Base-by-base conservation (phyloP, 2,329 filamentous ascomycete species). In the Colletotrichum sublineola region DNA sequence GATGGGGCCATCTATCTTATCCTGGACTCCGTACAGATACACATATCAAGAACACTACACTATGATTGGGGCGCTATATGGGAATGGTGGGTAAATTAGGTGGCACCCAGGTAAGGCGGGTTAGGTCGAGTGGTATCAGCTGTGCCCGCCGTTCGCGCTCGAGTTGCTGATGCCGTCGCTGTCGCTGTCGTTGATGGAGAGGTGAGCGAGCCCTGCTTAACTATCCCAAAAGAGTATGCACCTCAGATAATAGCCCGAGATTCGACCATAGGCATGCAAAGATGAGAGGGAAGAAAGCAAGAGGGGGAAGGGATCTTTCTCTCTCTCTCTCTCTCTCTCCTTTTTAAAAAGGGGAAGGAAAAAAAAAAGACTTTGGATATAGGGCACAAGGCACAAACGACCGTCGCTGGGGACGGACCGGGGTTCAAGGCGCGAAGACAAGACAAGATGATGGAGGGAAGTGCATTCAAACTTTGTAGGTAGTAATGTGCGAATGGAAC, bases 81-180 rank as follows among this genome's bases (percentile, higher is more conserved):
- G 24, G 24, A 24, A 24, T 24, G 11, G 38, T 11, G 31, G 46
- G 46, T 12, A 48, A 48, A 12, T 53, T 53, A n/a, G 44, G 18
- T 48, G 7, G 44, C 20, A 48, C 8, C 44, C 11, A 40, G 9
- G 42, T 44, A 44, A 24, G 12, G 14, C 1, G 2, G 50, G 14
- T 52, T 42, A 31, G 24, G 31, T 36, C 3, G 24, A 24, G 24
- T 24, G 24, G 24, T 24, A 24, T 24, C 24, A 24, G 24, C 24
- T 24, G 24, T 24, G 18, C 6, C 31, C 46, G 65, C 65, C 53
- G 65, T 60, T 68, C 57, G 57, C 64, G 68, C 68, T 63, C 57
- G 42, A 24, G 50, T 64, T 68, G 48, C 50, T 63, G 68, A 48
- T 55, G 46, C 20, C 20, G 46, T 48, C 7, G 20, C 44, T 20